A percentile compares a stretch with the other conserved stretches of the same genome.
These are phyloP conservation scores for Metschnikowia sp. DNA, from an alignment of 805 yeast genomes.

Conservation along the genomic window DNA sequence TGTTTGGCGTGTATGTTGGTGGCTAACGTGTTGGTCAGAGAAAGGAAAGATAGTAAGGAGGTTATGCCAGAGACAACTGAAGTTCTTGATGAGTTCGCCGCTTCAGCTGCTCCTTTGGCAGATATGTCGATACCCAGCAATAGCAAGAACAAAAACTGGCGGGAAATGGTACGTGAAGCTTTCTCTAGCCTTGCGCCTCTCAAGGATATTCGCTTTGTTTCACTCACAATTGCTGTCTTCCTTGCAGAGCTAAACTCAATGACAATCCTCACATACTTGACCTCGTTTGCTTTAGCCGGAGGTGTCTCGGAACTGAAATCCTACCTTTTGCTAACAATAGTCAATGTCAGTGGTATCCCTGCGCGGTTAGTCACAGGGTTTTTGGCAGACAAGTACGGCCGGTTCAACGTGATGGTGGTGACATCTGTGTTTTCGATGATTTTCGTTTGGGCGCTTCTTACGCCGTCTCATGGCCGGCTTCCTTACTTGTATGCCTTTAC, in stretches of 20 bases:
- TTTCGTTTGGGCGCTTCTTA: slow-evolving; percentile 24
- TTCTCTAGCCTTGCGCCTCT: slow-evolving; percentile 24
- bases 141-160: neutral
- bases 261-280: slow-evolving; percentile 46
- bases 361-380: slow-evolving; percentile 31
- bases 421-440: slow-evolving; percentile 30
- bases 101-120: neutral
- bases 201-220: slow-evolving; percentile 41
- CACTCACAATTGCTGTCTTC: slow-evolving; percentile 41
- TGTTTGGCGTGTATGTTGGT: slow-evolving; percentile 33
- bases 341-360: slow-evolving; percentile 44
- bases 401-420: slow-evolving; percentile 48
- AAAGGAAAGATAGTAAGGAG: neutral
- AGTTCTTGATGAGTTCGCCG: neutral
- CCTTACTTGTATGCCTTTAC: slow-evolving; percentile 49
- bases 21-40: slow-evolving; percentile 10
- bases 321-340: slow-evolving; percentile 45
- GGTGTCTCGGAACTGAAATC: slow-evolving; percentile 45
- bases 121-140: neutral
- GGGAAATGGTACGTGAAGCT: neutral
- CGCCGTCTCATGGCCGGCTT: slow-evolving; percentile 27
- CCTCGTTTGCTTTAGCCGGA: slow-evolving; percentile 50
- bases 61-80: neutral
- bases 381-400: slow-evolving; percentile 39
- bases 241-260: slow-evolving; percentile 47